These are phyloP conservation scores for Stemphylium beticola DNA, from an alignment of 2,329 filamentous ascomycete genomes.

Conservation along the genomic window DNA sequence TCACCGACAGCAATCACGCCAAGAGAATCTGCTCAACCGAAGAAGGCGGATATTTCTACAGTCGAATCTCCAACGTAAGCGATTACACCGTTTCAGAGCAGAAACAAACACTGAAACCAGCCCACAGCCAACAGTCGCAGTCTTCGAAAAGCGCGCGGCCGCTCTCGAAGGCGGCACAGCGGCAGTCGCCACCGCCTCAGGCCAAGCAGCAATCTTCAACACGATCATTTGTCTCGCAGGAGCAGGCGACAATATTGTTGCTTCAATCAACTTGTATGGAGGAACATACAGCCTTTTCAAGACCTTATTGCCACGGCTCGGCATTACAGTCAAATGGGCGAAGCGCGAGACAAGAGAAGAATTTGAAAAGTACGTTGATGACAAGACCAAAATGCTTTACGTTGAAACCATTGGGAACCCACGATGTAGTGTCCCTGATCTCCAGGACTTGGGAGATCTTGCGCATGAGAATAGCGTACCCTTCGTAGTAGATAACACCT, in stretches of 20 bases:
- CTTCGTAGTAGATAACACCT: slow-evolving; percentile 36
- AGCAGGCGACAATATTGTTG: slow-evolving; percentile 48
- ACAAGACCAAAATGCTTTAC: slow-evolving; percentile 28
- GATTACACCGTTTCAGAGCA: too few species aligned
- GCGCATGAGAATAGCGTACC: slow-evolving; percentile 28
- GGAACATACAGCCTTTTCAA: slow-evolving; percentile 45
- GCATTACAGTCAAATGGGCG: slow-evolving; percentile 46
- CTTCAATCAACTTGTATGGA: slow-evolving; percentile 49
- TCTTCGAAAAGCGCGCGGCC: slow-evolving; percentile 49
- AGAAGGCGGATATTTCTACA: neutral
- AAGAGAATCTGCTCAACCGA: neutral
- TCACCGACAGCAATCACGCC: neutral
- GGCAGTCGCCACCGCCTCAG: slow-evolving; percentile 49
- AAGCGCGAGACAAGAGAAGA: slow-evolving; percentile 30
- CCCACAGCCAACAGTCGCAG: slow-evolving; percentile 43
- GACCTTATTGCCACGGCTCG: neutral
- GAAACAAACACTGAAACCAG: neutral
- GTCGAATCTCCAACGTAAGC: neutral
- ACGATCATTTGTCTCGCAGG: slow-evolving; percentile 47
- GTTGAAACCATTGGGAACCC: slow-evolving; percentile 36
- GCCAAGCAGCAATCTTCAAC: slow-evolving; percentile 48
- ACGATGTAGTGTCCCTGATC: slow-evolving; percentile 29
- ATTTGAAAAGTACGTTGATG: slow-evolving; percentile 22
- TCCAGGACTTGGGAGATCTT: slow-evolving; percentile 24
- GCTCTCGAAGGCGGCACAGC: slow-evolving; percentile 50